phyloP scores from a whole-genome alignment of 23 red algal species.

The Chondrus crispus region DNA sequence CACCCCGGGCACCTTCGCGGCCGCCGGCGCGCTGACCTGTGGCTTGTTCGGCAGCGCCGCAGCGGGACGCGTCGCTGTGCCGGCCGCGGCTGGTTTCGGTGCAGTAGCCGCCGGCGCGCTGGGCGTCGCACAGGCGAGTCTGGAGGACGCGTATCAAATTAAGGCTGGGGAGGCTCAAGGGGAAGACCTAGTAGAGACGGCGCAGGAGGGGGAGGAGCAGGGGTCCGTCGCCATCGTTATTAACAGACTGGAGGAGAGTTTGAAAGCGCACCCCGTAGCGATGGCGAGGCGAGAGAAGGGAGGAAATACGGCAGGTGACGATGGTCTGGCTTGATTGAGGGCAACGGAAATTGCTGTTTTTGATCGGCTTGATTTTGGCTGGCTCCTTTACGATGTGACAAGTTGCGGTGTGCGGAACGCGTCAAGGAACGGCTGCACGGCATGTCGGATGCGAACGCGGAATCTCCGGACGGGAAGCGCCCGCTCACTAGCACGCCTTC shows the following conservation, averaged over 20 bases:
- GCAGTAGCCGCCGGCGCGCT: slow-evolving; percentile 10
- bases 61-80: slow-evolving; percentile 16
- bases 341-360: no score
- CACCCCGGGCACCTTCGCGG: slow-evolving; percentile 19
- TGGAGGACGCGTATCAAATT: no score
- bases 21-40: slow-evolving; percentile 44
- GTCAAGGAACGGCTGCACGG: background rate
- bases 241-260: background rate
- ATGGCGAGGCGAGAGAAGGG: no score
- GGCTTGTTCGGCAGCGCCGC: slow-evolving; percentile 48
- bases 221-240: background rate
- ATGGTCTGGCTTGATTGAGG: no score
- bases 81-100: slow-evolving; percentile 36
- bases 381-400: no score
- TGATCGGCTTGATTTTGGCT: no score
- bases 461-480: background rate
- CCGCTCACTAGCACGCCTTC: background rate
- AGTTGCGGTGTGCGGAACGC: no score
- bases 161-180: no score
- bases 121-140: background rate
- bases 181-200: background rate
- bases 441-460: background rate
- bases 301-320: no score
- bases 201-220: background rate
- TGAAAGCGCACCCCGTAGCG: no score